Evolutionary conservation across 495 filamentous ascomycete genomes (phyloP), one percentile per base, ranked within the genome.

Genomic region (Penicillium desertorum): DNA sequence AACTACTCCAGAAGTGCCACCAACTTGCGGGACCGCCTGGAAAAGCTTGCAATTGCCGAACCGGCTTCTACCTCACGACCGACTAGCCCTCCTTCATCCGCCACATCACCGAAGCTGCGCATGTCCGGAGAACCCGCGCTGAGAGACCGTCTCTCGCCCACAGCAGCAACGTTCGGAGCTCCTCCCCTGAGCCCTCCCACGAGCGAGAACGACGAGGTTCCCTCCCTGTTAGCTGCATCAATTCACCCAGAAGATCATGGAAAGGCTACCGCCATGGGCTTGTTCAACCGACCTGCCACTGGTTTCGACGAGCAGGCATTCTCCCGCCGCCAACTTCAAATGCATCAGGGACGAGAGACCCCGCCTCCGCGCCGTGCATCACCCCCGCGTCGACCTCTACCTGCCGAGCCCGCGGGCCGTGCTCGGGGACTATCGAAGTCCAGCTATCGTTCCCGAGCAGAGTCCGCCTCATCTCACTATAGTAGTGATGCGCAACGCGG

Each of bases 251-350:
- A 86, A 58, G 91, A 96, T 60, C 75, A 83, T 41, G 91, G 90
- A 19, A 95, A 95, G 70, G 90, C 92, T 12, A 95, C 92, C 1
- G 90, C 90, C 5, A 79, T 91, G 71, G 90, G 90, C 16, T 79
- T 90, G 1, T 96, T 96, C 74, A 87, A 92, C 53, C 91, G 91
- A 60, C 89, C 92, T 2, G 74, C 70, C 20, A 81, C 86, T 41
- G 77, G 81, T 9, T 96, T 92, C 52, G 88, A 94, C 62, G 92
- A 96, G 62, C 83, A 88, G 37, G 88, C 89, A 62, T 96, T 92
- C 56, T 83, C 87, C 9, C 86, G 92, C 62, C 86, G 92, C 32
- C 90, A 95, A 61, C 69, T 89, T 32, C 86, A 88, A 64, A 81
- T 94, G 72, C 88, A 90, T 51, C 83, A 88, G 66, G 88, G 86